Base-by-base conservation (phyloP, 108 stramenopile genomes). In the Nitzschia palea region DNA sequence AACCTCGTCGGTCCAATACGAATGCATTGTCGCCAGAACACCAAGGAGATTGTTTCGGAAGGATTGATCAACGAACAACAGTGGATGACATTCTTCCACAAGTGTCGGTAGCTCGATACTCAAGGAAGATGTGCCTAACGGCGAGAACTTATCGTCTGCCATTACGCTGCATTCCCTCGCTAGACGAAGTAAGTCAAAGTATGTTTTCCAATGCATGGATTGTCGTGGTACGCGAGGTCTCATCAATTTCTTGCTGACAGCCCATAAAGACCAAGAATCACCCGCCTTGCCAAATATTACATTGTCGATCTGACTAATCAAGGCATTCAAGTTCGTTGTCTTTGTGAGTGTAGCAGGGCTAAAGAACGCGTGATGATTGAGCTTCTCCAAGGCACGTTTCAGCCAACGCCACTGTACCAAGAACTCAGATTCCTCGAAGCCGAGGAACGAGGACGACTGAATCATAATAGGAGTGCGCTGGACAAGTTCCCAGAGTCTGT, bases 401-500 rank as follows among this genome's bases (percentile, higher is more conserved):
- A 93, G 48, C 92, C 93, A 94, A 20, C 54, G 62, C 80, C 90
- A 94, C 26, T 91, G 85, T 8, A 89, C 81, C 18, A 91, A 68
- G 52, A 94, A 94, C 42, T 87, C 86, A 20, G 79, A 52, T 55
- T 79, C 71, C 18, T 82, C 73, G 42, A 87, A 80, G n/a, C 65
- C 72, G 0, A 80, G 33, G 33, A 78, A 74, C 2, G 67, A 44
- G 14, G 68, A 40, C 14, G 58, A 9, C 3, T 43, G 61, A 20
- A 66, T 26, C 29, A 34, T 50, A 50, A 80, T 52, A 15, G 32
- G 54, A 50, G 27, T 43, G 25, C 32, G 50, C 61, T 58, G 61
- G 14, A 89, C 71, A 62, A 53, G 83, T 37, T 62, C 76, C 91
- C 91, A 92, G 30, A 89, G 53, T 52, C 81, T 73, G 73, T 92